phyloP scores from a whole-genome alignment of 2,329 filamentous ascomycete species.

The Colletotrichum incanum region DNA sequence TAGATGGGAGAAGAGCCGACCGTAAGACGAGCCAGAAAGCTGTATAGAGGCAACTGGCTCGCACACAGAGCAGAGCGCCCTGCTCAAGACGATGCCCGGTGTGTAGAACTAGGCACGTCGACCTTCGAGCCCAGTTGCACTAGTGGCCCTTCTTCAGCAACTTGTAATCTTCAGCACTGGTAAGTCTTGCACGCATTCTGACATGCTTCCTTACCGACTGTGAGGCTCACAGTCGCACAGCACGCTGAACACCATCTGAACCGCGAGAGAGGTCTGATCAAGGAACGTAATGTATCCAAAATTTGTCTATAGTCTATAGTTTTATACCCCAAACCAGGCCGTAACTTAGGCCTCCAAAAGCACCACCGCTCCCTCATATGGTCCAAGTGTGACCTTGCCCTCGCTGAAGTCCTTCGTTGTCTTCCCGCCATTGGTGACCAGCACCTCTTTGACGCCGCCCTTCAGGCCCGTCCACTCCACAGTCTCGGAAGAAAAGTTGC shows the following conservation, averaged over 20 bases:
- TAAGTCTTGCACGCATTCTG: background rate
- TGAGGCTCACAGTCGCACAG: background rate
- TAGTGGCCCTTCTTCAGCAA: background rate
- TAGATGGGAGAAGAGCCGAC: background rate
- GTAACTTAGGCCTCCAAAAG: conserved; percentile 46
- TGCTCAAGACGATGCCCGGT: background rate
- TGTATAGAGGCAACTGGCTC: background rate
- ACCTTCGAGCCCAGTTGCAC: background rate
- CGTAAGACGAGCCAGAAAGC: background rate
- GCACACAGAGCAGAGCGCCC: background rate
- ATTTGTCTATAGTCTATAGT: conserved; percentile 6
- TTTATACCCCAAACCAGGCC: conserved; percentile 2
- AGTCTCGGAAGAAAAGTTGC: conserved; percentile 55
- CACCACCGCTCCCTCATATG: conserved; percentile 56
- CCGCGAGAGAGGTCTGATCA: too few relatives aligned
- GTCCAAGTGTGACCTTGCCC: conserved; percentile 51
- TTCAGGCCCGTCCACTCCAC: conserved; percentile 51
- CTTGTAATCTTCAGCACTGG: background rate
- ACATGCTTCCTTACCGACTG: background rate
- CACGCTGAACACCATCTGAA: background rate
- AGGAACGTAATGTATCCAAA: conserved; percentile 7
- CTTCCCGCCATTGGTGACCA: conserved; percentile 54
- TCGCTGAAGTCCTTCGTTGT: conserved; percentile 48
- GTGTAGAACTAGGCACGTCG: background rate
- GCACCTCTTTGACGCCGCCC: conserved; percentile 50